Evolutionary conservation across 768 basidiomycete genomes (phyloP), one percentile per base, ranked within the genome.

Genomic region (Cyclocybe aegerita): DNA sequence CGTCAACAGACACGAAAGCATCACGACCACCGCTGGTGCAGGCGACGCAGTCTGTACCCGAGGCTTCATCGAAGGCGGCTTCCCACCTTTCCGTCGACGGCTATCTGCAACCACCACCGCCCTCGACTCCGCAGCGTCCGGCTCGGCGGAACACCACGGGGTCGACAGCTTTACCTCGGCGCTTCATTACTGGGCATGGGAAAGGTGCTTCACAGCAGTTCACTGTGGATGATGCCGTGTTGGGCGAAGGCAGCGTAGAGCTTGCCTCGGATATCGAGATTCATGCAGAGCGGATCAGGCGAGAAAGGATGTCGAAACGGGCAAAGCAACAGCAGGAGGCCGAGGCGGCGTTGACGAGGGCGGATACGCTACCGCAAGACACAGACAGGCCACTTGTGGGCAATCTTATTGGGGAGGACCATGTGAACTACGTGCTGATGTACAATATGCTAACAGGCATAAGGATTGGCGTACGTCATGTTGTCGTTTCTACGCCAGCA

Each of bases 361-460:
- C 48, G 46, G 56, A 43, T 56, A 59, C 42, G 46, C 59, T 17
- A 36, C 69, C 64, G 39, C 76, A 79, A 14, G 83, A 84, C 23
- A 23, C 23, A 4, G 23, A 23, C 43, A 71, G 79, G 29, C 86
- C 87, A 4, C 70, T 95, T 9, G 91, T 98, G 0, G 97, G 97
- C 0, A 98, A 98, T 66, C 72, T 98, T 58, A 97, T 99, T 56
- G 92, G 93, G n/a, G 95, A 98, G 66, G 96, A 85, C 61, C 97
- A 99, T 70, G 95, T 89, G 68, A 99, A 99, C 74, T 99, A 98
- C 60, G 91, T 98, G 51, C 73, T 99, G 62, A 98, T 98, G 97
- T 99, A 98, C 74, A 98, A 99, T 74, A 99, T 99, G 97, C 78
- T 99, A 61, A 99, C 97, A 4, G 97, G 97, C 4, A 99, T 99